phyloP scores from a whole-genome alignment of 169 alveolate genomes.

The Plasmodium berghei region DNA sequence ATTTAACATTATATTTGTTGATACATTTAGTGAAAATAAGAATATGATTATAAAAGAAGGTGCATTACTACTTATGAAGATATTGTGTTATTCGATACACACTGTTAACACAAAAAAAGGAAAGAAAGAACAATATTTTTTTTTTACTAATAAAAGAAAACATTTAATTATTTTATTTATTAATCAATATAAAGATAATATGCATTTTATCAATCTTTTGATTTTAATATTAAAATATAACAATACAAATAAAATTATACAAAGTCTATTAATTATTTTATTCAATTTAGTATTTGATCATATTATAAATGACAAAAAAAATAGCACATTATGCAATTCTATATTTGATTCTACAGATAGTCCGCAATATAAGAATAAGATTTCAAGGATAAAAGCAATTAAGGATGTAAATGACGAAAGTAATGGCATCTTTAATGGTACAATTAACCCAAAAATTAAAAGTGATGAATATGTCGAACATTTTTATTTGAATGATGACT shows the following conservation, averaged over 20 bases:
- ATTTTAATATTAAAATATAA: conserved; percentile 52
- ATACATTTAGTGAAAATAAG: conserved; percentile 61
- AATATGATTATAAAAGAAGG: conserved; percentile 68
- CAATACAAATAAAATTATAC: conserved; percentile 55
- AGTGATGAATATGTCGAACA: background rate
- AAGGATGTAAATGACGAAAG: background rate
- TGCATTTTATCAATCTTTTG: conserved; percentile 46
- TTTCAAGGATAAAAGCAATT: background rate
- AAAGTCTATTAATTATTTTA: conserved; percentile 29
- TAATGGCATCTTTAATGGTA: background rate
- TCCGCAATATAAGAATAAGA: background rate
- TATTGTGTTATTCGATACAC: conserved; percentile 41
- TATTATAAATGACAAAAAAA: conserved; percentile 7
- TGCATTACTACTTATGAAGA: conserved; percentile 60
- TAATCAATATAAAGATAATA: conserved; percentile 54
- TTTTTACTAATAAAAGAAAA: conserved; percentile 56
- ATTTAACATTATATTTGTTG: conserved; percentile 64
- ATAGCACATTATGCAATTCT: background rate
- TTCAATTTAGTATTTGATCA: conserved; percentile 58
- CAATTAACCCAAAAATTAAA: background rate
- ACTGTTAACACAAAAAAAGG: conserved; percentile 54
- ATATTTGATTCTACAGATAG: background rate
- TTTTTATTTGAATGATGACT: conserved; percentile 15
- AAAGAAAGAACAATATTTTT: conserved; percentile 42
- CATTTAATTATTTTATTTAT: conserved; percentile 51